Base-by-base conservation (phyloP, 805 yeast genomes). In the Cyberlindnera petersonii region DNA sequence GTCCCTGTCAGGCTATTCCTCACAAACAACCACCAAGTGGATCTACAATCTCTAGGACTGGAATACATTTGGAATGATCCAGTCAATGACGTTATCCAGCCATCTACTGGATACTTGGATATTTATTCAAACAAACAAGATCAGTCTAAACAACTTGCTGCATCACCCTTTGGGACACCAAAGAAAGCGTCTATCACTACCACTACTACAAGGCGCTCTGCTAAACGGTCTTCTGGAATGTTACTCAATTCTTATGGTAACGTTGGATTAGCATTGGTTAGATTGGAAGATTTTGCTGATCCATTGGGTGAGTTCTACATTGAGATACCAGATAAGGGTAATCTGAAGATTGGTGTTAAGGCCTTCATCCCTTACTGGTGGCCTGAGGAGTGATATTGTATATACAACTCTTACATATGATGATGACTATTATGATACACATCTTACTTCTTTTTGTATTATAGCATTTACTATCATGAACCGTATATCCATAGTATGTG, bases 291-390 rank as follows among this genome's bases (percentile, higher is more conserved):
- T 58, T 65, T 64, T 46, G 55, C 53, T 18, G 59, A 39, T 58
- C 62, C 60, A 43, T 63, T 53, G 23, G 63, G 45, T 50, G 58
- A 42, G 37, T 59, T 60, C 35, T 53, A 50, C 31, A 44, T 66
- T 19, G 61, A 59, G 34, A 21, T 56, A 1, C 59, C 61, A 10
- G 58, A 52, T 4, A 35, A 46, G 7, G 47, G 40, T 5, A 51
- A 51, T 27, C 31, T 56, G 11, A 54, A 53, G 30, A 51, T 78
- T 7, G 71, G 71, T 2, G 61, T 81, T 18, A 69, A 70, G 48
- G 84, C 79, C 0, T 67, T 64, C 42, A 62, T 65, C 6, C 93
- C 94, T 0, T 79, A 72, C 35, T 84, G 91, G 89, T 84, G 91
- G 88, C 88, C 88, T 0, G 51, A 47, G 31, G 41, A 37, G 13